These are phyloP conservation scores for Nigrospora sphaerica DNA, from an alignment of 2,329 filamentous ascomycete genomes.

Conservation along the genomic window DNA sequence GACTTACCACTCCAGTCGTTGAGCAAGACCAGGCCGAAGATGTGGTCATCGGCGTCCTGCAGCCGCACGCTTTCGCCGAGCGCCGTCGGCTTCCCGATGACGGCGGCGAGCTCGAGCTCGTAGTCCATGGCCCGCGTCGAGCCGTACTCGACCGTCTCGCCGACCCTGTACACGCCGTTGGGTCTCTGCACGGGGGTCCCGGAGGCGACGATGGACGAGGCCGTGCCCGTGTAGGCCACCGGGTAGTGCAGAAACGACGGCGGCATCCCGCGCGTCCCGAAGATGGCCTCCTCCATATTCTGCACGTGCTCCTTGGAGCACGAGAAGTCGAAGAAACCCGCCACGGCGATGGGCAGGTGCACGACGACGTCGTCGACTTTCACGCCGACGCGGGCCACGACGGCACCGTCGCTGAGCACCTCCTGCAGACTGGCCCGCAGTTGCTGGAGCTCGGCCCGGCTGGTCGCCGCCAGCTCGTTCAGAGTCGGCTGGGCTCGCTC, in stretches of 20 bases:
- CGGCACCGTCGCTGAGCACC: slow-evolving; percentile 6
- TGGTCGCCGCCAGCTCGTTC: slow-evolving; percentile 9
- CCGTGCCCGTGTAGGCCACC: slow-evolving; percentile 10
- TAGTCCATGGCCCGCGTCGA: slow-evolving; percentile 29
- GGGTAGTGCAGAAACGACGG: slow-evolving; percentile 11
- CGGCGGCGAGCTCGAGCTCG: slow-evolving; percentile 35
- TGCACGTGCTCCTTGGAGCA: slow-evolving; percentile 44
- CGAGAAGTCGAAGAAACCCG: slow-evolving; percentile 53
- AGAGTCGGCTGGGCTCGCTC: slow-evolving; percentile 9
- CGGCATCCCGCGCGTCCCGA: slow-evolving; percentile 11
- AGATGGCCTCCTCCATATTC: slow-evolving; percentile 32
- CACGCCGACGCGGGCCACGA: slow-evolving; percentile 14
- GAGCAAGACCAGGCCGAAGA: slow-evolving; percentile 55
- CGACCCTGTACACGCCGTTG: slow-evolving; percentile 10
- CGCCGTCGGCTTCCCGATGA: slow-evolving; percentile 32
- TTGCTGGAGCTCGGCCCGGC: slow-evolving; percentile 8
- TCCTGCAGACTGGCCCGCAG: slow-evolving; percentile 11
- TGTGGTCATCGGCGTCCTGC: slow-evolving; percentile 47
- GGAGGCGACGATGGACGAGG: slow-evolving; percentile 14
- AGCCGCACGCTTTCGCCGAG: slow-evolving; percentile 28
- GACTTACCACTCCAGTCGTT: slow-evolving; percentile 50
- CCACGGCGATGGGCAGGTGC: slow-evolving; percentile 47
- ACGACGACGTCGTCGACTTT: slow-evolving; percentile 32
- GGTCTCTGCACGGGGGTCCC: slow-evolving; percentile 16
- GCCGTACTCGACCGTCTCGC: slow-evolving; percentile 11